Evolutionary conservation across 306 rosid genomes (phyloP).

Genomic region (Medicago ruthenica): DNA sequence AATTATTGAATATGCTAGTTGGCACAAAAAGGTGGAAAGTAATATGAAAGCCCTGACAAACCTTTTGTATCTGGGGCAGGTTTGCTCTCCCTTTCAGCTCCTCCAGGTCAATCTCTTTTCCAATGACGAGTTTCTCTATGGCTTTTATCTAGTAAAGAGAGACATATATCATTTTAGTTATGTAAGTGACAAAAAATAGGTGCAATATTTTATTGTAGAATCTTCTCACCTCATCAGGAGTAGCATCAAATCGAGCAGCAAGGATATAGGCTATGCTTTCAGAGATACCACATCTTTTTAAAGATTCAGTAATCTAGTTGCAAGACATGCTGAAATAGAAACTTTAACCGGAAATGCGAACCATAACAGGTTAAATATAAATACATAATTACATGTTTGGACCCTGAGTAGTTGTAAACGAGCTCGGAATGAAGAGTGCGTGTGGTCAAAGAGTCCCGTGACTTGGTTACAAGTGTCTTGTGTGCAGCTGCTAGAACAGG

Average conservation of each 20-base stretch:
- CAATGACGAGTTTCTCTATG: constrained; percentile 69
- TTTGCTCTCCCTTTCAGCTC: constrained; percentile 81
- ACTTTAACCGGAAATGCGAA: constrained; percentile 23
- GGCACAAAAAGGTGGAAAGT: constrained; percentile 4
- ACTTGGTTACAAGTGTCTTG: constrained; percentile 77
- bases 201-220: constrained; percentile 13
- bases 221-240: constrained; percentile 70
- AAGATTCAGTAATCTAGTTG: constrained; percentile 83
- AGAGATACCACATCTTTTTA: constrained; percentile 87
- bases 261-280: constrained; percentile 74
- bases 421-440: constrained; percentile 97
- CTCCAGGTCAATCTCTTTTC: constrained; percentile 73
- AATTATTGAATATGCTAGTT: constrained; percentile 31
- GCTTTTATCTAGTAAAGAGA: constrained; percentile 56
- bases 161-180: constrained; percentile 1
- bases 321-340: constrained; percentile 44
- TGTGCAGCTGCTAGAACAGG: constrained; percentile 84
- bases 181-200: not conserved
- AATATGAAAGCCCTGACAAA: constrained; percentile 25
- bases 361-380: constrained; percentile 21
- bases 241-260: constrained; percentile 79
- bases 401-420: constrained; percentile 86
- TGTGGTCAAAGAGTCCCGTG: constrained; percentile 79
- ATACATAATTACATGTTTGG: constrained; percentile 71
- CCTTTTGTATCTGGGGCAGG: constrained; percentile 81